Evolutionary conservation across 257 asterid species (phyloP), one percentile per base, ranked within the genome.

Genomic region (Perilla frutescens): DNA sequence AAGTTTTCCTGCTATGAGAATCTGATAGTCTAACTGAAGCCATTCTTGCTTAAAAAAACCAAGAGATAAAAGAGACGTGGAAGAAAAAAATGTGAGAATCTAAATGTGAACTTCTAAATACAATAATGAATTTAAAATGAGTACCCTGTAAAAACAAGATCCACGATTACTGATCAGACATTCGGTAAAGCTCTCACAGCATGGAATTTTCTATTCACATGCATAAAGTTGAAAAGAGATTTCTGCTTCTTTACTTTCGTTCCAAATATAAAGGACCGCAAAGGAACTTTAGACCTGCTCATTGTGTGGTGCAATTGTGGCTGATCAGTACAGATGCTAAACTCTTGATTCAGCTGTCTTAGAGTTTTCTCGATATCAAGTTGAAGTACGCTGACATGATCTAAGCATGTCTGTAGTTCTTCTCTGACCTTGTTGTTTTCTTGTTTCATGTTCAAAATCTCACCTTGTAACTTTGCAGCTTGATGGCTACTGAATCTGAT

Each of bases 401-500:
- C 96, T 3, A 81, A 78, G 32, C 96, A 96, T 3, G 93, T 73
- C 74, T 88, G 87, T 9, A 94, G 83, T 71, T 94, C 96, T 70
- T 87, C 92, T 59, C 87, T 87, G 0, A 94, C 96, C 85, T 84
- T 92, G 70, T 84, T 90, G 83, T 91, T 94, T 72, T 94, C 99
- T 68, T 91, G 99, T 77, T 90, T 90, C 99, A 91, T 94, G 84
- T 88, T 91, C 87, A 86, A 51, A 59, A 87, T 81, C 84, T 94
- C 98, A 34, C 99, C 99, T 77, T 91, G 97, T 76, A 91, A 76
- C 66, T 87, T 91, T 59, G 99, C 99, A 54, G 99, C 99, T 78
- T 91, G 97, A 61, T 94, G 97, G 78, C 92, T 94, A 45, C 90
- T 86, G 79, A 94, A 90, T 62, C 51, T 75, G 55, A 87, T 85